A percentile compares a stretch with the other conserved stretches of the same genome.
Evolutionary conservation across 228 moss, liverwort and hornwort genomes (phyloP).

Genomic region (Sphagnum magellanicum): DNA sequence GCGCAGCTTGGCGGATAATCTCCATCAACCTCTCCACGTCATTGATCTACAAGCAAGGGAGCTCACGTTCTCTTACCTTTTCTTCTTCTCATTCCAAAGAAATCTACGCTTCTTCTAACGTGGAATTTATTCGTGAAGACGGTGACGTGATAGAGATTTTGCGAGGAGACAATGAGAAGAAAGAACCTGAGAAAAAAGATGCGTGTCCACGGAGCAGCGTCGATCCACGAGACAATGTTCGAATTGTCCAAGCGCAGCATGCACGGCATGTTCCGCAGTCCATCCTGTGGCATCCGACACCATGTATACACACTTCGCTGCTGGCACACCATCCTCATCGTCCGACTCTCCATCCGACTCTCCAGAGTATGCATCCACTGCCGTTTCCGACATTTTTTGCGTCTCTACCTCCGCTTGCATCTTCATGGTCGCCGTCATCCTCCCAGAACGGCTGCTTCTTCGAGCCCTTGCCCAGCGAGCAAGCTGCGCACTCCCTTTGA

Average conservation of each 20-base stretch:
- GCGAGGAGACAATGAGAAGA: no score
- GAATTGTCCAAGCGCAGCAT: conserved; percentile 87
- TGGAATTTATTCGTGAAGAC: no score
- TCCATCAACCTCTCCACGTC: conserved; percentile 75
- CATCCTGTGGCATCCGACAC: conserved; percentile 91
- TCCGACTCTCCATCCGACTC: conserved; percentile 12
- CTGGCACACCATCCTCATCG: conserved; percentile 22
- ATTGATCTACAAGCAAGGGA: conserved; percentile 44
- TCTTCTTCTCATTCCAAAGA: no score
- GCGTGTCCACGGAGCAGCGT: conserved; percentile 76
- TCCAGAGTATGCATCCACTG: conserved; percentile 3
- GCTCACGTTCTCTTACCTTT: conserved; percentile 1
- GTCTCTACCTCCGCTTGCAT: conserved; percentile 8
- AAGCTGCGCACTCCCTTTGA: conserved; percentile 64
- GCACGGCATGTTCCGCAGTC: conserved; percentile 87
- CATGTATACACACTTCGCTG: conserved; percentile 65
- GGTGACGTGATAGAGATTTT: no score
- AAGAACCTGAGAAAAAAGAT: conserved; percentile 74
- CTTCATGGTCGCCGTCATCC: conserved; percentile 14
- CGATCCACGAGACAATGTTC: conserved; percentile 91
- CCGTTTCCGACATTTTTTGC: conserved; percentile 15
- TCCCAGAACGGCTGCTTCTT: conserved; percentile 50
- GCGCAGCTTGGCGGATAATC: conserved; percentile 77
- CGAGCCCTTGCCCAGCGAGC: conserved; percentile 81
- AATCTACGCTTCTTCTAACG: no score